Evolutionary conservation across 2,329 filamentous ascomycete species (phyloP).

Genomic region (Pseudofabraea citricarpa): DNA sequence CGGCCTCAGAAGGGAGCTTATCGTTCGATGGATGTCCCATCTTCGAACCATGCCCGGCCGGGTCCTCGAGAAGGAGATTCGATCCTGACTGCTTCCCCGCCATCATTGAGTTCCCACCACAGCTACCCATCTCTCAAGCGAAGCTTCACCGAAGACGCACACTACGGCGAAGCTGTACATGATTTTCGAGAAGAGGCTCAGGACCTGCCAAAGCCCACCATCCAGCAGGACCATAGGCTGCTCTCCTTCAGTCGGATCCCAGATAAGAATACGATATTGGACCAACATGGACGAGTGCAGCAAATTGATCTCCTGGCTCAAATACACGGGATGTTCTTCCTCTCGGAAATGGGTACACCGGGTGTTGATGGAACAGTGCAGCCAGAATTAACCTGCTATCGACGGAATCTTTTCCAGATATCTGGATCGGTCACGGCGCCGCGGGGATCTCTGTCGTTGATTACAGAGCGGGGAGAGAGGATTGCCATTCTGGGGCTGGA

Average conservation of each 20-base stretch:
- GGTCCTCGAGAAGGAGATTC: constrained; percentile 16
- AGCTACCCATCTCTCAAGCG: constrained; percentile 29
- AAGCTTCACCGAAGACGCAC: constrained; percentile 21
- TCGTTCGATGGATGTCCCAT: constrained; percentile 26
- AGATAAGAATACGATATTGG: constrained; percentile 42
- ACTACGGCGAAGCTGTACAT: constrained; percentile 23
- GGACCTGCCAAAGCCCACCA: constrained; percentile 23
- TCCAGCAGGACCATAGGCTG: constrained; percentile 28
- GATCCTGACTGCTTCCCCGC: constrained; percentile 22
- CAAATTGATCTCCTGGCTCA: constrained; percentile 56
- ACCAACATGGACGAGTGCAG: constrained; percentile 42
- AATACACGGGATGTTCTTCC: constrained; percentile 84
- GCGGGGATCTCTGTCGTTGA: constrained; percentile 69
- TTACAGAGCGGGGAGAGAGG: constrained; percentile 79
- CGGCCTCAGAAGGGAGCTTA: constrained; percentile 21
- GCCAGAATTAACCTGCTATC: constrained; percentile 90
- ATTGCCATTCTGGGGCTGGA: constrained; percentile 80
- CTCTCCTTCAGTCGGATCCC: constrained; percentile 26
- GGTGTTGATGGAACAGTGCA: constrained; percentile 51
- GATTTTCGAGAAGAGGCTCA: constrained; percentile 25
- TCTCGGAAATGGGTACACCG: constrained; percentile 55
- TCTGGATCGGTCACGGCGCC: constrained; percentile 84
- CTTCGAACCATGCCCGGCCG: constrained; percentile 17
- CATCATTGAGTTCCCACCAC: constrained; percentile 22
- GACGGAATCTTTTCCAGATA: constrained; percentile 92